These are phyloP conservation scores for Lathyrus sativus DNA, from an alignment of 306 rosid genomes.

Conservation along the genomic window DNA sequence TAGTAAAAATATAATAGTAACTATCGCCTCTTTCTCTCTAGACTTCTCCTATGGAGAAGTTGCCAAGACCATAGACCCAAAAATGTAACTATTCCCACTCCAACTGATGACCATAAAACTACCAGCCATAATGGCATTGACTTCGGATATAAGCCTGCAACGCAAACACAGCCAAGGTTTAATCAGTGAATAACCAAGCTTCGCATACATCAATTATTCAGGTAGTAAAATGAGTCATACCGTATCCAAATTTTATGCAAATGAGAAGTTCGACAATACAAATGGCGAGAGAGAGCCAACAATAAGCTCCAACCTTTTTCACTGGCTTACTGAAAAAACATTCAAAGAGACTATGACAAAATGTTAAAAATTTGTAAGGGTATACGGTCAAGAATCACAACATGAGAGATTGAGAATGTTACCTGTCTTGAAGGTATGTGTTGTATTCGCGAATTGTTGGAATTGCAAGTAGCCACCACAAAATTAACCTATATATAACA, in stretches of 20 bases:
- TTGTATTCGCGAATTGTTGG: conserved; percentile 98
- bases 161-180: conserved; percentile 1
- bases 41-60: conserved; percentile 55
- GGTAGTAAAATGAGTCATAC: too few relatives aligned
- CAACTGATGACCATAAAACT: conserved; percentile 66
- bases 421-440: conserved; percentile 97
- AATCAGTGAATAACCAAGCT: background rate
- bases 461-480: conserved; percentile 99
- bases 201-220: background rate
- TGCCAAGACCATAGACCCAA: conserved; percentile 82
- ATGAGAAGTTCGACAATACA: conserved; percentile 96
- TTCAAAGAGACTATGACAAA: conserved; percentile 25
- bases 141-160: conserved; percentile 80
- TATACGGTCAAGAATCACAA: background rate
- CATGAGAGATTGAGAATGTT: conserved; percentile 43
- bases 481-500: conserved; percentile 79
- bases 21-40: conserved; percentile 72
- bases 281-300: conserved; percentile 98
- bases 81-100: conserved; percentile 55
- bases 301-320: conserved; percentile 96
- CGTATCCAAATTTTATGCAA: conserved; percentile 94
- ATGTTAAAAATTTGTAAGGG: conserved; percentile 9
- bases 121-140: conserved; percentile 90
- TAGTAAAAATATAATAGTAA: conserved; percentile 17
- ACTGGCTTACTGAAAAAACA: conserved; percentile 67